Evolutionary conservation across 495 filamentous ascomycete genomes (phyloP).

Genomic region (Penicillium coffeae): DNA sequence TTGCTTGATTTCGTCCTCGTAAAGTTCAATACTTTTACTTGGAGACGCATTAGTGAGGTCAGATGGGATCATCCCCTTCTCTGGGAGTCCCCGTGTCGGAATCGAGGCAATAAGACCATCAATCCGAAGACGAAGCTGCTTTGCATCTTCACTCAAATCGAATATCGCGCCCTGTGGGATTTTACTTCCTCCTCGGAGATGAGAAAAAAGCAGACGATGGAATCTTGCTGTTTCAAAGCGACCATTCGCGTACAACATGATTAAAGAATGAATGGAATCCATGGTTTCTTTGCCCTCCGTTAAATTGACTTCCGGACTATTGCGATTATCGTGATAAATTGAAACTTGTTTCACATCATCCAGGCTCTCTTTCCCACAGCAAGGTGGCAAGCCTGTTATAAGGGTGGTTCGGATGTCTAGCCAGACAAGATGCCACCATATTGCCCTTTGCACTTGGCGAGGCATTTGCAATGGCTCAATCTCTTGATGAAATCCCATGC

Average conservation of each 20-base stretch:
- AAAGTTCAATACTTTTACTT: neutral
- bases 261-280: neutral
- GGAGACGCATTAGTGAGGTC: neutral
- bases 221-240: constrained; percentile 6
- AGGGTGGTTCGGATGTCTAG: constrained; percentile 23
- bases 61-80: constrained; percentile 4
- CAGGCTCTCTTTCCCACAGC: constrained; percentile 4
- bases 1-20: neutral
- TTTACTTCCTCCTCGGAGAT: neutral
- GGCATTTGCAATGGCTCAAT: neutral
- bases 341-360: constrained; percentile 1
- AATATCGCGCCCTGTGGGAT: neutral
- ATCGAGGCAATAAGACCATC: constrained; percentile 3
- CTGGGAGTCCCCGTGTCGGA: neutral
- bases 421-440: constrained; percentile 26
- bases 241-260: constrained; percentile 4
- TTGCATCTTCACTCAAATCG: neutral
- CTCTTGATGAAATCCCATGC: constrained; percentile 20
- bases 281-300: neutral
- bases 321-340: too few relatives aligned
- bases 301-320: too few relatives aligned
- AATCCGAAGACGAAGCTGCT: neutral
- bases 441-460: constrained; percentile 7
- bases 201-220: neutral
- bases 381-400: constrained; percentile 14